A percentile compares a stretch with the other conserved stretches of the same genome.
Conservation (phyloP, 2,329 filamentous ascomycete species). For the Apiospora koreana region DNA sequence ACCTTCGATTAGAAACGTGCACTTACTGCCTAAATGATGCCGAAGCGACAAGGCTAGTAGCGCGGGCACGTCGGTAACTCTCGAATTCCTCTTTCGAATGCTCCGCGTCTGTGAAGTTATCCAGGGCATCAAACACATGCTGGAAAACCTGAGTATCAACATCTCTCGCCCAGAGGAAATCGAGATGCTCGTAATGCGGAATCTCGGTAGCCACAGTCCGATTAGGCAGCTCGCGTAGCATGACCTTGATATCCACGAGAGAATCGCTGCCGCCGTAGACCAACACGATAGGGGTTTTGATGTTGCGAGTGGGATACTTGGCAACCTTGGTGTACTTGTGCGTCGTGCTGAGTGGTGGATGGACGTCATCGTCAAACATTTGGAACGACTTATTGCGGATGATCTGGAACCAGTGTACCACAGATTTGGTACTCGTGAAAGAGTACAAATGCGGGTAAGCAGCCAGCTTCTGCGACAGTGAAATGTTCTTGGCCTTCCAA, state of each 20-base stretch:
- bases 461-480: slow-evolving; percentile 84
- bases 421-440: slow-evolving; percentile 93
- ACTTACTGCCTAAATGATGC: slow-evolving; percentile 34
- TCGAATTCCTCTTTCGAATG: slow-evolving; percentile 63
- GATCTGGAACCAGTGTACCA: slow-evolving; percentile 99
- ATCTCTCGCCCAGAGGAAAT: slow-evolving; percentile 92
- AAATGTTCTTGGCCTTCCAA: slow-evolving; percentile 86
- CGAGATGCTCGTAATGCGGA: slow-evolving; percentile 91
- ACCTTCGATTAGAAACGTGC: neutral
- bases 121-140: slow-evolving; percentile 86
- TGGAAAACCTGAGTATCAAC: slow-evolving; percentile 84
- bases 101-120: slow-evolving; percentile 64
- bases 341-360: slow-evolving; percentile 69
- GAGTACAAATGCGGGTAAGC: slow-evolving; percentile 96
- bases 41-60: slow-evolving; percentile 45
- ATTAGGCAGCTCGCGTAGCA: slow-evolving; percentile 83
- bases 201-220: slow-evolving; percentile 87
- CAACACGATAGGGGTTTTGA: slow-evolving; percentile 91
- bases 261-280: slow-evolving; percentile 94
- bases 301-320: slow-evolving; percentile 94
- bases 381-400: slow-evolving; percentile 96
- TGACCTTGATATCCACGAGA: slow-evolving; percentile 88
- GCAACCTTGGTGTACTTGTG: slow-evolving; percentile 94
- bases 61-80: slow-evolving; percentile 54
- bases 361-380: slow-evolving; percentile 96